Evolutionary conservation across 768 basidiomycete genomes (phyloP), one percentile per base, ranked within the genome.

Genomic region (Termitomyces sp.): DNA sequence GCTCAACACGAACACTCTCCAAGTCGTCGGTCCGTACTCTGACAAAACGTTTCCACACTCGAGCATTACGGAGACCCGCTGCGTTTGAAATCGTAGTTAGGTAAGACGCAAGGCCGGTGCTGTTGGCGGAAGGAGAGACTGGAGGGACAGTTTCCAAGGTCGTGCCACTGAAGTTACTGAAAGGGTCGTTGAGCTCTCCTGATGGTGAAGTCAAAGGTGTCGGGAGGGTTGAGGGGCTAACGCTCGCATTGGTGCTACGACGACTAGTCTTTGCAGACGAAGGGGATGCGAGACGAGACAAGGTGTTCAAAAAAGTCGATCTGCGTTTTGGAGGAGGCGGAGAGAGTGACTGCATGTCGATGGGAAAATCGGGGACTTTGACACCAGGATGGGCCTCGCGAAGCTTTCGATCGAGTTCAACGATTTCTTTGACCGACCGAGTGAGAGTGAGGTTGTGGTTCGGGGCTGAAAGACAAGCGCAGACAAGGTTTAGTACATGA

Each of bases 391-490:
- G 73, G 18, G 80, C 67, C 53, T 89, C 87, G 50, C 80, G 82
- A 53, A 95, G 83, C 74, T 91, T 92, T 48, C 78, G 77, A 68
- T 94, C 85, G n/a, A 94, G 79, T 60, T 94, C 90, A 38, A 88
- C 75, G 41, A 94, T 76, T 69, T 94, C 92, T 60, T 78, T 76
- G 44, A 83, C 81, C 53, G 85, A 85, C 56, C 93, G 84, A 7
- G 86, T 89, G 43, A 95, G 83, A 38, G 93, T 95, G 47, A 94
- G 78, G 74, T 92, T 91, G 72, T 94, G 90, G 22, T 89, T 94
- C 27, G 92, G 88, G 20, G 93, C 93, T 91, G 73, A 32, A 48
- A 39, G 63, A 57, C 53, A 62, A 63, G 56, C 57, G 59, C 54
- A 63, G 52, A 45, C 59, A 61, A 50, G 66, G 54, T 58, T 65